A percentile compares a stretch with the other conserved stretches of the same genome.
These are phyloP conservation scores for Diaporthe ampelina DNA, from an alignment of 2,329 filamentous ascomycete genomes.

Conservation along the genomic window DNA sequence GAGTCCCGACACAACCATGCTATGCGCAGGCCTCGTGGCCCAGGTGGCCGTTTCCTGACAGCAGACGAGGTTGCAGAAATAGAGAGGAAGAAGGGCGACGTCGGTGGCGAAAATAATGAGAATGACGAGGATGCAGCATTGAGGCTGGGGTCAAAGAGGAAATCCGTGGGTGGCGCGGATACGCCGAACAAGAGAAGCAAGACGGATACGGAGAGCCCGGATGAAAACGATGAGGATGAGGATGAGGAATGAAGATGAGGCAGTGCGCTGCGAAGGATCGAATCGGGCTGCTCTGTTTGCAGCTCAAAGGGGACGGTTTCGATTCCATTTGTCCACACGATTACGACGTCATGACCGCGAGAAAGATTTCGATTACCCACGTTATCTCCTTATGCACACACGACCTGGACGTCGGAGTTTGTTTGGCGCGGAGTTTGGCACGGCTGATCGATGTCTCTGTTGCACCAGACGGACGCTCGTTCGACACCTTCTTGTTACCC, in stretches of 20 bases:
- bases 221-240: constrained; percentile 54
- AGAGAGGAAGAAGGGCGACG: constrained; percentile 73
- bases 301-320: neutral
- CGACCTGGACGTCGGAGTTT: constrained; percentile 34
- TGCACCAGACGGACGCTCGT: constrained; percentile 29
- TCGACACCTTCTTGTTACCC: constrained; percentile 15
- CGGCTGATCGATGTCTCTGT: constrained; percentile 17
- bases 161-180: constrained; percentile 65
- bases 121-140: constrained; percentile 48
- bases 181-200: constrained; percentile 69
- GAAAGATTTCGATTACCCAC: constrained; percentile 40
- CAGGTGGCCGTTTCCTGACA: constrained; percentile 94
- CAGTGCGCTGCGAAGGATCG: constrained; percentile 24
- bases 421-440: constrained; percentile 34
- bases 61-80: constrained; percentile 95
- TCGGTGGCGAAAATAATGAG: constrained; percentile 55
- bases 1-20: constrained; percentile 98
- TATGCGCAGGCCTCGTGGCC: constrained; percentile 94
- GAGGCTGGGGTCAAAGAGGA: constrained; percentile 69
- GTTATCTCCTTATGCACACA: constrained; percentile 31
- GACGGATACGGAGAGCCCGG: constrained; percentile 55
- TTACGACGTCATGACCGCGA: constrained; percentile 42
- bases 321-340: constrained; percentile 39
- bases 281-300: neutral
- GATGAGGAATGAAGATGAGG: constrained; percentile 43